Conservation (phyloP, 345 rosid genomes). For the Cardamine resedifolia region DNA sequence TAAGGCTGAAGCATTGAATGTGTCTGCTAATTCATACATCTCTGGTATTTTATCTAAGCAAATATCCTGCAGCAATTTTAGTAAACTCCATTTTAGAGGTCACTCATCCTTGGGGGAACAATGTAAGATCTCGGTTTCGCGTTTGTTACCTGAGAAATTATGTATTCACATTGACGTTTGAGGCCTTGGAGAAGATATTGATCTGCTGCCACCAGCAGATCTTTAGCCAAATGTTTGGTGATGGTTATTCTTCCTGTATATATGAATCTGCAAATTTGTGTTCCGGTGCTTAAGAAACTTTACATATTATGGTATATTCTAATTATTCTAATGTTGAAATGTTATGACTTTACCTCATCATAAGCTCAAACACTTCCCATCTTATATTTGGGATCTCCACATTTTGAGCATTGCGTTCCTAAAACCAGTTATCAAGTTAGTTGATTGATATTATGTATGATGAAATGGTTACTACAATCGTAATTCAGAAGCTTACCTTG, state of each 20-base stretch:
- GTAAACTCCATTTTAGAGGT: neutral
- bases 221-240: constrained; percentile 52
- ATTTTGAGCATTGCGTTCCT: constrained; percentile 69
- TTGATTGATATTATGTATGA: neutral
- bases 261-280: constrained; percentile 52
- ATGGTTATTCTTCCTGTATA: constrained; percentile 66
- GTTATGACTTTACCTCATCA: constrained; percentile 56
- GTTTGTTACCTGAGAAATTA: constrained; percentile 62
- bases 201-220: constrained; percentile 79
- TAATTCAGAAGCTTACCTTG: constrained; percentile 45
- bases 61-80: constrained; percentile 49
- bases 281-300: neutral
- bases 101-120: neutral
- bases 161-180: constrained; percentile 65
- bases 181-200: constrained; percentile 77
- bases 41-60: constrained; percentile 52
- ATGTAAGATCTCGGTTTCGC: neutral
- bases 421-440: constrained; percentile 31
- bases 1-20: constrained; percentile 57
- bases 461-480: neutral
- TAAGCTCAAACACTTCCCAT: constrained; percentile 74
- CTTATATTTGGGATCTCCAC: constrained; percentile 77
- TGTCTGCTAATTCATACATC: constrained; percentile 70
- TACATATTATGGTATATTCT: neutral
- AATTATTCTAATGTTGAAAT: neutral